phyloP scores from a whole-genome alignment of 2,329 filamentous ascomycete genomes.

The Ophiobolus disseminans region DNA sequence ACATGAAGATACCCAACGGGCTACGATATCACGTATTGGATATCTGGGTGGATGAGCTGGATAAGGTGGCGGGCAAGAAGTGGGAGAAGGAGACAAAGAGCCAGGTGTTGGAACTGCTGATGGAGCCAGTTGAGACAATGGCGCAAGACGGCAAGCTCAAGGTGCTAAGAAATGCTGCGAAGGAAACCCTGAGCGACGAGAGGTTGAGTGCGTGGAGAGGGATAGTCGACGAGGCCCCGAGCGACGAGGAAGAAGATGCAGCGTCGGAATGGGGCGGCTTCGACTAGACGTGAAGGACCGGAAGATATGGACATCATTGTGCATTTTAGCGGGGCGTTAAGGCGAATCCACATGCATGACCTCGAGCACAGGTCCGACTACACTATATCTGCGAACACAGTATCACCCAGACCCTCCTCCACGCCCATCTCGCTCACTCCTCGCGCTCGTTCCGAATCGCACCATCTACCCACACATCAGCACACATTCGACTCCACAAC shows the following conservation, averaged over 20 bases:
- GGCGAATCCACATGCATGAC: too few relatives aligned
- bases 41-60: conserved; percentile 89
- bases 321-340: conserved; percentile 24
- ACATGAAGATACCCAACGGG: conserved; percentile 76
- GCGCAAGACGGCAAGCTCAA: conserved; percentile 69
- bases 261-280: conserved; percentile 74
- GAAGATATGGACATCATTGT: conserved; percentile 11
- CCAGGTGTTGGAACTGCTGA: conserved; percentile 56
- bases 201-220: conserved; percentile 70
- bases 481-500: background rate
- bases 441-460: background rate
- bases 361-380: too few relatives aligned
- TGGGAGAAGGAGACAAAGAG: conserved; percentile 44
- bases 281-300: conserved; percentile 55
- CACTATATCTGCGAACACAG: too few relatives aligned
- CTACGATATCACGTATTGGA: conserved; percentile 87
- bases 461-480: conserved; percentile 4
- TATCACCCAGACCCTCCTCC: too few relatives aligned
- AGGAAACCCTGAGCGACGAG: conserved; percentile 75
- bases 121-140: conserved; percentile 64
- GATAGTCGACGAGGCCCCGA: conserved; percentile 47
- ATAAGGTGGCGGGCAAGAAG: conserved; percentile 66
- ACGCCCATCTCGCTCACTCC: background rate
- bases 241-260: conserved; percentile 53
- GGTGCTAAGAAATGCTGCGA: conserved; percentile 72